phyloP scores from a whole-genome alignment of 1,139 yeast genomes.

The Nakaseomyces delphensis region DNA sequence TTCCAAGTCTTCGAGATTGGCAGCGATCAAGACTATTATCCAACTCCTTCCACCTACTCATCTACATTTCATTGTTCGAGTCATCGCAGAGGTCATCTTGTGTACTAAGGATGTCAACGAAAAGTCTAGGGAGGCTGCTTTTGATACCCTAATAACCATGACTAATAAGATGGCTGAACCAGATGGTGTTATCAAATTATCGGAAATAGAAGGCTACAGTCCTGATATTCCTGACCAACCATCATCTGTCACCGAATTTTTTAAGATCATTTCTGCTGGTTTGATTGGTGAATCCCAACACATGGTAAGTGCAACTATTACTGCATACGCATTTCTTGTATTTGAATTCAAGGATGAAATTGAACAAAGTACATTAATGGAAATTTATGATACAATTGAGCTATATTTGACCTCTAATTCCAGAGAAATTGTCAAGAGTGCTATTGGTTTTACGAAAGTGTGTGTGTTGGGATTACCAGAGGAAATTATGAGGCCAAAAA shows the following conservation, averaged over 20 bases:
- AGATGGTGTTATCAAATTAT: conserved; percentile 56
- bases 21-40: conserved; percentile 54
- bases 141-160: conserved; percentile 67
- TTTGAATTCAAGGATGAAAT: conserved; percentile 72
- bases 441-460: conserved; percentile 90
- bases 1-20: conserved; percentile 73
- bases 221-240: conserved; percentile 43
- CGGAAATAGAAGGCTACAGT: conserved; percentile 62
- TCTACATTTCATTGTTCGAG: conserved; percentile 68
- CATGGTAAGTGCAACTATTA: conserved; percentile 92
- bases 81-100: conserved; percentile 79
- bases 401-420: conserved; percentile 83
- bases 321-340: conserved; percentile 78
- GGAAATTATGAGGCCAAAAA: conserved; percentile 60
- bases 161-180: conserved; percentile 58
- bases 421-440: conserved; percentile 87
- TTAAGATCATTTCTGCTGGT: conserved; percentile 94
- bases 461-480: conserved; percentile 79
- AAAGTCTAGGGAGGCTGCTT: conserved; percentile 78
- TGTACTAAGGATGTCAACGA: conserved; percentile 93
- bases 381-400: conserved; percentile 81
- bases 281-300: conserved; percentile 88
- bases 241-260: conserved; percentile 71
- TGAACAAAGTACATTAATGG: conserved; percentile 50
- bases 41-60: conserved; percentile 53